phyloP scores from a whole-genome alignment of 2,329 filamentous ascomycete genomes.

The Penicillium hesseltinei region DNA sequence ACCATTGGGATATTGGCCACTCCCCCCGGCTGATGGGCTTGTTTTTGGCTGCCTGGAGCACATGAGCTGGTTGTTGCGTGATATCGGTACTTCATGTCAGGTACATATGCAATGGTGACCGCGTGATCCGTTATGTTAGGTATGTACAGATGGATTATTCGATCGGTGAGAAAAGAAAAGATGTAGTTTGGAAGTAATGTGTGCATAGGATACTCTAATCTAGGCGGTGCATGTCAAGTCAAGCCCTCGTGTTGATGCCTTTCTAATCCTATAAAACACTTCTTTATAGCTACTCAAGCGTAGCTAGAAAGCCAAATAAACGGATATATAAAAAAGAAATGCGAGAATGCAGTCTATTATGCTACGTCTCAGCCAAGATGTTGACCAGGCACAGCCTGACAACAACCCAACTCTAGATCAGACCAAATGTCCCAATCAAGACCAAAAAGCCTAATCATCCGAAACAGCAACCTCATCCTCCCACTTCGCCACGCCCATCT shows the following conservation, averaged over 20 bases:
- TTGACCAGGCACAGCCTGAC: background rate
- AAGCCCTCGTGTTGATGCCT: background rate
- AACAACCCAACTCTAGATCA: background rate
- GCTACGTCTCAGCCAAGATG: background rate
- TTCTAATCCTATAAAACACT: no score
- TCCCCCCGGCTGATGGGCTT: background rate
- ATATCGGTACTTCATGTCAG: background rate
- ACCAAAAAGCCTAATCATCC: slow-evolving; percentile 27
- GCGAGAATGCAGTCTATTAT: background rate
- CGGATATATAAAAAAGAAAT: background rate
- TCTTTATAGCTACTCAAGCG: background rate
- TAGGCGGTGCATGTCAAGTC: background rate
- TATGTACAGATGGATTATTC: background rate
- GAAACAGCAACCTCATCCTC: slow-evolving; percentile 40
- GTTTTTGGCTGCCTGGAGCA: background rate
- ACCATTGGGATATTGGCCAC: background rate
- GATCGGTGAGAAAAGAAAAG: background rate
- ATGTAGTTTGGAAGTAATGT: background rate
- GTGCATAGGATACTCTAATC: background rate
- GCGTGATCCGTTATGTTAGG: background rate
- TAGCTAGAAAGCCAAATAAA: background rate
- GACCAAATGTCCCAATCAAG: background rate
- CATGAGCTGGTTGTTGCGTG: background rate
- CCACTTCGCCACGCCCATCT: slow-evolving; percentile 26
- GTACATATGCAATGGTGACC: background rate